Evolutionary conservation across 164 flowering plant genomes (phyloP), one percentile per base, ranked within the genome.

Genomic region (Vitis rotundifolia): DNA sequence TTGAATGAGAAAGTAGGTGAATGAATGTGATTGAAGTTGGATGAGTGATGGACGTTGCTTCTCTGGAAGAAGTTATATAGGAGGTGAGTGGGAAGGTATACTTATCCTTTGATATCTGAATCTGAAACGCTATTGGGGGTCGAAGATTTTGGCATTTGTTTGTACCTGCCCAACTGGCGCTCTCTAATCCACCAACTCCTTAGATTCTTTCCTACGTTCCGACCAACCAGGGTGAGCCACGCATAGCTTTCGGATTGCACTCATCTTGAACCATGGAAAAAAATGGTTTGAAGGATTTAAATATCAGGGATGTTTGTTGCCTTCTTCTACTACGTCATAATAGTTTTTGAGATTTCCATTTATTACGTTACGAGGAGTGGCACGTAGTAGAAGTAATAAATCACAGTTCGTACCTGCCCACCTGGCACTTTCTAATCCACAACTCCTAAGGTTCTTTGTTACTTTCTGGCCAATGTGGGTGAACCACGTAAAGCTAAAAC

Each of bases 121-220:
- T 82, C 84, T 83, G 14, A 37, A 18, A 29, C 77, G 58, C 70
- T 69, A 86, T 82, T 83, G 85, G 89, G 3, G 26, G 16, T 28
- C 48, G 16, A 61, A 59, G 79, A 73, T 79, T 76, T 47, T 60
- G n/a, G n/a, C 0, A 3, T 65, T 65, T 72, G 68, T 37, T 61
- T 44, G 44, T 55, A 14, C 55, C 8, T 61, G 28, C 60, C 77
- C 70, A 81, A 52, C 8, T 83, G 86, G 82, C 86, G 47, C 28
- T 50, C 66, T 72, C 56, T 50, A 15, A 26, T 47, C 82, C 86
- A 78, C 77, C 77, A 68, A 68, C 11, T 57, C 26, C 28, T 48
- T 47, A 49, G 64, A 71, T 70, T 70, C 62, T 64, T 69, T 19
- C 2, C 28, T 54, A 0, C 6, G 28, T 5, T 54, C 5, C 13